Conservation (phyloP, 306 rosid genomes). For the apple (Malus domestica) region ASM211411v1 NC_041802.1:3494501-3495000, state of each 20-base stretch:
- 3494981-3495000: constrained; percentile 91
- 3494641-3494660: background rate
- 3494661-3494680: background rate
- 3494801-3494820: constrained; percentile 72
- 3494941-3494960: constrained; percentile 83
- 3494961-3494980: constrained; percentile 94
- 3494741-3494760: background rate
- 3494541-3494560: background rate
- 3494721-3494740: background rate
- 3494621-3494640: background rate
- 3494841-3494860: constrained; percentile 82
- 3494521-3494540: background rate
- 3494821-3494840: constrained; percentile 93
- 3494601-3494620: background rate
- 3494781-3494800: constrained; percentile 31
- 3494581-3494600: background rate
- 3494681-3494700: background rate
- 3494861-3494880: constrained; percentile 59
- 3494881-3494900: constrained; percentile 54
- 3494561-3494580: background rate
- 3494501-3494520: background rate
- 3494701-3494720: background rate
- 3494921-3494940: constrained; percentile 45
- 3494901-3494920: constrained; percentile 57
- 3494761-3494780: background rate